Conservation (phyloP, 352 stramenopile genomes). For the Pythium dissimile region DNA sequence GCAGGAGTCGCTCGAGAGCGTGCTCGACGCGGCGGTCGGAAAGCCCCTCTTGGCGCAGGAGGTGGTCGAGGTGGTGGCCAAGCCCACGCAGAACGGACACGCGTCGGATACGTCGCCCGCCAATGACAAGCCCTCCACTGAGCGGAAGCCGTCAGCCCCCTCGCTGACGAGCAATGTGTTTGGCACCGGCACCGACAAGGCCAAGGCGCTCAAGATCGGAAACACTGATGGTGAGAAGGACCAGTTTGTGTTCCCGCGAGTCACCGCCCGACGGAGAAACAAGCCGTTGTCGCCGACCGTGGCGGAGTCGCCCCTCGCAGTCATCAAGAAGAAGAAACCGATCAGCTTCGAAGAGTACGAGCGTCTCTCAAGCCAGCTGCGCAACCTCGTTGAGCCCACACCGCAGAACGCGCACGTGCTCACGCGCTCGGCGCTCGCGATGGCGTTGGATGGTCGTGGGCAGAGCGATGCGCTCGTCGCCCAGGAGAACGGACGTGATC, state of each 20-base stretch:
- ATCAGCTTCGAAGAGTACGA: slow-evolving; percentile 81
- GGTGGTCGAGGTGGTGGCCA: not conserved
- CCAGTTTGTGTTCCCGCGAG: slow-evolving; percentile 12
- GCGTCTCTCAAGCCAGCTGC: slow-evolving; percentile 55
- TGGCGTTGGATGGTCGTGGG: slow-evolving; percentile 13
- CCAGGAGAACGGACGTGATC: slow-evolving; percentile 9
- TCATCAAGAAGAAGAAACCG: slow-evolving; percentile 75
- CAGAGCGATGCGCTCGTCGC: not conserved
- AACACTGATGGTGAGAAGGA: slow-evolving; percentile 1
- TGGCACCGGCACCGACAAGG: slow-evolving; percentile 13
- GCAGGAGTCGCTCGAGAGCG: slow-evolving; percentile 13
- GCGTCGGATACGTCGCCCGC: not conserved
- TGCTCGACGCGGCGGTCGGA: slow-evolving; percentile 17
- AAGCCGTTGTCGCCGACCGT: slow-evolving; percentile 20
- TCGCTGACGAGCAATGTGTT: slow-evolving; percentile 2
- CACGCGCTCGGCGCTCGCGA: slow-evolving; percentile 51
- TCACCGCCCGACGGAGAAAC: slow-evolving; percentile 19
- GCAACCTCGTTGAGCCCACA: slow-evolving; percentile 61
- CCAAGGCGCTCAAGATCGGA: slow-evolving; percentile 22
- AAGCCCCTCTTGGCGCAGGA: no score
- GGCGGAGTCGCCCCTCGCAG: slow-evolving; percentile 37
- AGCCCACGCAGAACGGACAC: slow-evolving; percentile 12
- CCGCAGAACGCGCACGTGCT: slow-evolving; percentile 52
- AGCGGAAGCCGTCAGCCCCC: slow-evolving; percentile 1
- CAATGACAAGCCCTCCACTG: slow-evolving; percentile 11